Evolutionary conservation across 2,329 filamentous ascomycete genomes (phyloP), one percentile per base, ranked within the genome.

Genomic region (Fusarium sp.): DNA sequence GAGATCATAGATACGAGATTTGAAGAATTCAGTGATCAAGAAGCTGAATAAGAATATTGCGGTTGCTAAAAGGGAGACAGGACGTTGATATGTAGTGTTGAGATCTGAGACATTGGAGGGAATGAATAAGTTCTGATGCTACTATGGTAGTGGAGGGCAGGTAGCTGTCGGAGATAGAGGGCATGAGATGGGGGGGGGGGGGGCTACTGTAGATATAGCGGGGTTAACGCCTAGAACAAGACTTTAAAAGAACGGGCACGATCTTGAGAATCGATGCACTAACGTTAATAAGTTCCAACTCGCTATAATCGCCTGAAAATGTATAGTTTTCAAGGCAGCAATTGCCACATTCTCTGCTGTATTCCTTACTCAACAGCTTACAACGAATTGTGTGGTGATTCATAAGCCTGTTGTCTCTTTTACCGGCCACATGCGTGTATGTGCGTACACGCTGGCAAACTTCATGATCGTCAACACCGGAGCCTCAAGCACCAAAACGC

Each of bases 131-230:
- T 62, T 54, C 66, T 70, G 47, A 36, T 31, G 47, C 56, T 45
- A 47, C 8, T 28, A 24, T 47, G 45, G 45, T 22, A 44, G 28
- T 24, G 36, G 53, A 55, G 53, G 28, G n/a, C 44, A 48, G 22
- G 22, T 51, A 59, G 44, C 26, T 31, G 42, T 61, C 54, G 48
- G 63, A 63, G 61, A 53, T 38, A 48, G 24, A 28, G 33, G 24
- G n/a, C 41, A 54, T 31, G 24, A 66, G 38, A 60, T 65, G 51
- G 31, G 60, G 69, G 65, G 60, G 51, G 31, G 60, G 69, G 65
- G 60, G 71, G 70, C 65, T 67, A 60, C 65, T 71, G 70, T 67
- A 47, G 59, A 53, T 61, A 69, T 70, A 70, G 70, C 65, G 70
- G 70, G 70, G 65, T 67, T 48, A 73, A 26, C 39, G 36, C 53